phyloP scores from a whole-genome alignment of 2,329 filamentous ascomycete species.

The Colletotrichum trifolii region DNA sequence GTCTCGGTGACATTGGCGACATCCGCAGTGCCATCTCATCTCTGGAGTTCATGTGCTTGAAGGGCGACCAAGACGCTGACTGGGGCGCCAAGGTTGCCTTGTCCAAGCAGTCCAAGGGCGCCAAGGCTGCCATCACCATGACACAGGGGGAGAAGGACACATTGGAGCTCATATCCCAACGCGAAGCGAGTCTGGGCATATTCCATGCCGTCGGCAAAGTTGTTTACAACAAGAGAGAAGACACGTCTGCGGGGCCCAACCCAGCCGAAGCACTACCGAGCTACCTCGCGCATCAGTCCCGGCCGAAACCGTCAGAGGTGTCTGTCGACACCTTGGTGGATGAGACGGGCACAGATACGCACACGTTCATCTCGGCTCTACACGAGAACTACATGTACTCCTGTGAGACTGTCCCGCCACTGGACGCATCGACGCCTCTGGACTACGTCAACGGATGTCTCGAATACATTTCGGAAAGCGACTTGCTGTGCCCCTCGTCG shows the following conservation, averaged over 20 bases:
- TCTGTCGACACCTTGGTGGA: slow-evolving; percentile 83
- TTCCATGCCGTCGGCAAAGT: slow-evolving; percentile 98
- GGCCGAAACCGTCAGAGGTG: slow-evolving; percentile 73
- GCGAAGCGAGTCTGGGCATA: slow-evolving; percentile 90
- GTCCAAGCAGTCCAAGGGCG: slow-evolving; percentile 72
- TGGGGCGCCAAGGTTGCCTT: slow-evolving; percentile 82
- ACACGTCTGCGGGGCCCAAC: slow-evolving; percentile 55
- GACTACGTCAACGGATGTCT: slow-evolving; percentile 88
- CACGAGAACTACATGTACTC: slow-evolving; percentile 95
- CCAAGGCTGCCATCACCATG: slow-evolving; percentile 67
- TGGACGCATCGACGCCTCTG: slow-evolving; percentile 70
- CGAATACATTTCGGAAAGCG: slow-evolving; percentile 86
- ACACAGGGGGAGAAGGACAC: slow-evolving; percentile 84
- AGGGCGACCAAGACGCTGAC: slow-evolving; percentile 78
- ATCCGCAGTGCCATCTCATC: slow-evolving; percentile 92
- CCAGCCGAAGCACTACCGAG: slow-evolving; percentile 66
- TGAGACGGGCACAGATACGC: slow-evolving; percentile 91
- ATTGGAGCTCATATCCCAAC: slow-evolving; percentile 82
- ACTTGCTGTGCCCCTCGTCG: slow-evolving; percentile 82
- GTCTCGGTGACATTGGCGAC: slow-evolving; percentile 87
- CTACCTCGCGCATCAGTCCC: slow-evolving; percentile 67
- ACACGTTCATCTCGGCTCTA: slow-evolving; percentile 88
- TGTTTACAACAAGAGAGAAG: slow-evolving; percentile 91
- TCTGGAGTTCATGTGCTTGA: slow-evolving; percentile 90
- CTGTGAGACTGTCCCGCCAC: slow-evolving; percentile 69